phyloP scores from a whole-genome alignment of 371 early-diverging fungal genomes.

The Fennellomyces sp. region DNA sequence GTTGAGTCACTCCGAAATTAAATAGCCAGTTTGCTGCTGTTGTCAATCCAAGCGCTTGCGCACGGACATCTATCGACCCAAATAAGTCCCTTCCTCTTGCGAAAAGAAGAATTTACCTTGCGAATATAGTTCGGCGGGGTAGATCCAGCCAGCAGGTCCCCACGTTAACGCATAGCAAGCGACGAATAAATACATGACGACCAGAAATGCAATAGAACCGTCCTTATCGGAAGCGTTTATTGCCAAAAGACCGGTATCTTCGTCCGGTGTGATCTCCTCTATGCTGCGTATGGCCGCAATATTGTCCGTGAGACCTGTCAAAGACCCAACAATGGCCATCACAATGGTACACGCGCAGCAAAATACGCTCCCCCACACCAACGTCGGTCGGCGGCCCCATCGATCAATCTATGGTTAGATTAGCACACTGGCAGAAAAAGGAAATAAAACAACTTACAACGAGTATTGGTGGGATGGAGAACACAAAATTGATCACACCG shows the following conservation, averaged over 20 bases:
- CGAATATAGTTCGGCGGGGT: slow-evolving; percentile 89
- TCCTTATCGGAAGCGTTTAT: slow-evolving; percentile 8
- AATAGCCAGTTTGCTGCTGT: slow-evolving; percentile 91
- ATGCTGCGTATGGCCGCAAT: slow-evolving; percentile 19
- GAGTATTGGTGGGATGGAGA: slow-evolving; percentile 77
- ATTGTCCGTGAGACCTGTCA: slow-evolving; percentile 40
- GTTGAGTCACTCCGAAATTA: slow-evolving; percentile 70
- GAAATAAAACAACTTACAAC: slow-evolving; percentile 49
- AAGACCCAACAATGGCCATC: slow-evolving; percentile 56
- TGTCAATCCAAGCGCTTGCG: slow-evolving; percentile 84
- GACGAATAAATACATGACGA: slow-evolving; percentile 74
- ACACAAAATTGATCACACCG: slow-evolving; percentile 68
- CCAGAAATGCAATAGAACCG: slow-evolving; percentile 60
- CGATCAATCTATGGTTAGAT: slow-evolving; percentile 59
- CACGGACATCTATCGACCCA: slow-evolving; percentile 68
- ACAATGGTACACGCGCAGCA: slow-evolving; percentile 45
- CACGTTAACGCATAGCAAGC: slow-evolving; percentile 83
- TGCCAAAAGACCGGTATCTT: not conserved
- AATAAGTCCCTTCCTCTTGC: not conserved
- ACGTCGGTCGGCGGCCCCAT: slow-evolving; percentile 66
- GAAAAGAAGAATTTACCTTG: slow-evolving; percentile 34
- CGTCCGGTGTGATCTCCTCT: slow-evolving; percentile 2
- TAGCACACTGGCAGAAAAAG: not conserved
- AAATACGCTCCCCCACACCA: slow-evolving; percentile 51
- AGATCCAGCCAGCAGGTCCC: slow-evolving; percentile 95